Conservation (phyloP, 371 early-diverging fungal genomes). For the Mucor mucedo region DNA sequence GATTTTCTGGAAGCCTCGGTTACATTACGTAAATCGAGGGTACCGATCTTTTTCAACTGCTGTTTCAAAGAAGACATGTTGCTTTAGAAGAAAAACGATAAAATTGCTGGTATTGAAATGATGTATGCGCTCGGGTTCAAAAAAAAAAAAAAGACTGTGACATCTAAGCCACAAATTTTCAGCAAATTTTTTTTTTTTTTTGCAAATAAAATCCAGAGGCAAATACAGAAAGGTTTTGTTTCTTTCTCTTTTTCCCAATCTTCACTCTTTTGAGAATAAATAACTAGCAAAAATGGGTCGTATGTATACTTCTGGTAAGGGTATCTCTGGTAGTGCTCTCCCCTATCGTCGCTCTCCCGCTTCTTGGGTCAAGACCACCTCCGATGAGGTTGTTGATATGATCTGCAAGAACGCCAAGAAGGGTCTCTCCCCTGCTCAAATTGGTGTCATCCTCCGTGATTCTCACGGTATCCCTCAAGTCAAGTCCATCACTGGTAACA, state of each 20-base stretch:
- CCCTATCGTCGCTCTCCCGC: constrained; percentile 99
- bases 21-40: constrained; percentile 62
- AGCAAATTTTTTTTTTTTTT: constrained; percentile 6
- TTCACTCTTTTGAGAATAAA: constrained; percentile 15
- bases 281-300: constrained; percentile 37
- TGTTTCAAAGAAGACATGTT: constrained; percentile 61
- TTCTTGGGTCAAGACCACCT: constrained; percentile 95
- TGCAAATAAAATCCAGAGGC: constrained; percentile 7
- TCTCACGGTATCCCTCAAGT: constrained; percentile 98
- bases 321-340: constrained; percentile 98
- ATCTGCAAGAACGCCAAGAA: constrained; percentile 99
- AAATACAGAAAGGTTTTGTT: neutral
- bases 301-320: constrained; percentile 97
- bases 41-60: constrained; percentile 72
- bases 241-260: constrained; percentile 31
- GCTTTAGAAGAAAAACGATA: constrained; percentile 2
- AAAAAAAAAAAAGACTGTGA: constrained; percentile 3
- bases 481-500: constrained; percentile 95
- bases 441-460: constrained; percentile 99
- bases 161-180: constrained; percentile 7
- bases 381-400: constrained; percentile 96
- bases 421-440: constrained; percentile 98
- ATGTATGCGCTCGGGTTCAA: neutral
- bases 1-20: constrained; percentile 55
- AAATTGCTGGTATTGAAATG: constrained; percentile 2